phyloP scores from a whole-genome alignment of 2,329 filamentous ascomycete genomes.

The Ophiostoma ulmi region DNA sequence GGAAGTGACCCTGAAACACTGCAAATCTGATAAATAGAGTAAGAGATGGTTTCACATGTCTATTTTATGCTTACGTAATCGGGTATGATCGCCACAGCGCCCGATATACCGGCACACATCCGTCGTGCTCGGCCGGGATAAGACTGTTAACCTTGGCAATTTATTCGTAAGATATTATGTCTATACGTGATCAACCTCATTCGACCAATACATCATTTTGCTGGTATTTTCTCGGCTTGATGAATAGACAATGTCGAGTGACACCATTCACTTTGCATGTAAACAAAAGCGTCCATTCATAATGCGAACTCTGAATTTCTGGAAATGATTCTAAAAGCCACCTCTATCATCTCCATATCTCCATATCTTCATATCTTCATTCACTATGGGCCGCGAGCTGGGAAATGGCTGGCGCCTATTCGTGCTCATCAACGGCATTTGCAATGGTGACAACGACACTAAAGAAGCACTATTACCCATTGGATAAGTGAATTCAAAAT shows the following conservation, averaged over 20 bases:
- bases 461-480: not conserved
- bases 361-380: not conserved
- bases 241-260: no score
- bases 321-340: not conserved
- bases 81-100: not conserved
- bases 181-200: no score
- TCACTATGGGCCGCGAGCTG: constrained; percentile 2
- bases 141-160: not conserved
- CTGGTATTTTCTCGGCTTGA: no score
- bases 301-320: not conserved
- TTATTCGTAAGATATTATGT: no score
- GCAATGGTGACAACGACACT: not conserved
- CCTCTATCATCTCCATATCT: not conserved
- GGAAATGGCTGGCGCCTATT: not conserved
- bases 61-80: not conserved
- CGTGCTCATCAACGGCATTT: not conserved
- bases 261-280: no score
- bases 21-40: no score
- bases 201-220: no score
- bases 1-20: not conserved
- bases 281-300: not conserved
- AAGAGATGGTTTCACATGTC: not conserved
- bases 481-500: no score
- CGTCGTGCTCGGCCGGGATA: not conserved
- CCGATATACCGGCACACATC: no score